phyloP scores from a whole-genome alignment of 2,329 filamentous ascomycete genomes.

The Erysiphe pulchra region DNA sequence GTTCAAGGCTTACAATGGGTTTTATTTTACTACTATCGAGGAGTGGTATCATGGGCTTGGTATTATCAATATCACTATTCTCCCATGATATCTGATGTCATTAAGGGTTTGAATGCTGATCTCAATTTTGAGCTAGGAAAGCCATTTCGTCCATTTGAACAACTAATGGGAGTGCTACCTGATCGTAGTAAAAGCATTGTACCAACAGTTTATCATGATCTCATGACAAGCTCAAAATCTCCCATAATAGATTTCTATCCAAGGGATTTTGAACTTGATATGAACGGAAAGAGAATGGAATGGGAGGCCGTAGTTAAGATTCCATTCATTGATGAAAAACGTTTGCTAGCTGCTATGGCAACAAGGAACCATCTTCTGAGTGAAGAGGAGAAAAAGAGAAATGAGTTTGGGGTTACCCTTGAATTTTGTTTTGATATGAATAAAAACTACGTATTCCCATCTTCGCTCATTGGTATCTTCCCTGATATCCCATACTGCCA shows the following conservation, averaged over 20 bases:
- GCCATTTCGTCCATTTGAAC: slow-evolving; percentile 83
- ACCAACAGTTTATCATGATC: slow-evolving; percentile 57
- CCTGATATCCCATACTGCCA: slow-evolving; percentile 68
- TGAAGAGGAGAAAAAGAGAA: slow-evolving; percentile 54
- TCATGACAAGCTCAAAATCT: slow-evolving; percentile 78
- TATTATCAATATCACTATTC: slow-evolving; percentile 94
- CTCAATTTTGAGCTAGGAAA: slow-evolving; percentile 85
- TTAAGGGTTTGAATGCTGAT: slow-evolving; percentile 63
- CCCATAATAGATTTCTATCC: slow-evolving; percentile 97
- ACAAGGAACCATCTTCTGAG: slow-evolving; percentile 58
- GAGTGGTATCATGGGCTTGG: slow-evolving; percentile 96
- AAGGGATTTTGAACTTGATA: slow-evolving; percentile 86
- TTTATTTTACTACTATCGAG: slow-evolving; percentile 89
- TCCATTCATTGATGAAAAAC: slow-evolving; percentile 85
- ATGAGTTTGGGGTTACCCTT: slow-evolving; percentile 72
- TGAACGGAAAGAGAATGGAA: slow-evolving; percentile 99
- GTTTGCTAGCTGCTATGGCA: slow-evolving; percentile 63
- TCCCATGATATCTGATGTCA: slow-evolving; percentile 86
- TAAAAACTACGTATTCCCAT: slow-evolving; percentile 60
- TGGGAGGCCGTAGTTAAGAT: slow-evolving; percentile 99
- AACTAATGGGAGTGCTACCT: slow-evolving; percentile 92
- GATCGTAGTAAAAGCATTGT: slow-evolving; percentile 96
- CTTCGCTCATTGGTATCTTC: slow-evolving; percentile 70
- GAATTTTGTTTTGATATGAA: slow-evolving; percentile 75
- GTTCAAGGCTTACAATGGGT: slow-evolving; percentile 97